Evolutionary conservation across 768 basidiomycete species (phyloP), one percentile per base, ranked within the genome.

Genomic region (Mycena belliarum): DNA sequence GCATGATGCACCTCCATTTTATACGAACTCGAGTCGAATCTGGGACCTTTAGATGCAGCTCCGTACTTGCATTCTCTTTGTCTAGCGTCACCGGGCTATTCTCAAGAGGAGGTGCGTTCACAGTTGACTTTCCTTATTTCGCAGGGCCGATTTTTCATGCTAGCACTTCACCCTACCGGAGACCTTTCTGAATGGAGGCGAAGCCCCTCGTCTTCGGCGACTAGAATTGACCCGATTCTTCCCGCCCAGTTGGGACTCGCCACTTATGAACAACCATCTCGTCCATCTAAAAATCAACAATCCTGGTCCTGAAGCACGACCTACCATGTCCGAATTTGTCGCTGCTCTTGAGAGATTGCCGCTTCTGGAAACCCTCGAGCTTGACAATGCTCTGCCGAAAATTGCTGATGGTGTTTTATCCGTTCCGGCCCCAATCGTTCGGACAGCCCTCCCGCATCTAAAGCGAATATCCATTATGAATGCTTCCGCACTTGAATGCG

Each of bases 211-310:
- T 28, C 69, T 82, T 24, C 71, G 71, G 46, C 64, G 61, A 23
- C 59, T 81, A 18, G 70, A 76, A 54, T 61, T 82, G 1, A 65
- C 53, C 15, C 63, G 69, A 24, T 74, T 75, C 52, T 66, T 68
- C 37, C 61, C 79, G 47, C 62, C 69, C 6, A 9, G 9, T 4
- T 75, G 77, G 75, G 64, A 71, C 20, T 76, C 73, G 1, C 59
- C 70, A 1, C 56, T 76, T 15, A 64, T 81, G 24, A 53, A 53
- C 40, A 68, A 69, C n/a, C n/a, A n/a, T 49, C 70, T 82, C 11
- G 73, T 70, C n/a, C 66, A 70, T 48, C 68, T 81, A 26, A 72
- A 69, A 41, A 60, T 81, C 11, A 63, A 71, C 38, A 54, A 72
- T 55, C 61, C 74, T 8, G 55, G 68, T 23, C 16, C 29, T 3